These are phyloP conservation scores for Globisporangium paroecandrum DNA, from an alignment of 352 stramenopile genomes.

Conservation along the genomic window DNA sequence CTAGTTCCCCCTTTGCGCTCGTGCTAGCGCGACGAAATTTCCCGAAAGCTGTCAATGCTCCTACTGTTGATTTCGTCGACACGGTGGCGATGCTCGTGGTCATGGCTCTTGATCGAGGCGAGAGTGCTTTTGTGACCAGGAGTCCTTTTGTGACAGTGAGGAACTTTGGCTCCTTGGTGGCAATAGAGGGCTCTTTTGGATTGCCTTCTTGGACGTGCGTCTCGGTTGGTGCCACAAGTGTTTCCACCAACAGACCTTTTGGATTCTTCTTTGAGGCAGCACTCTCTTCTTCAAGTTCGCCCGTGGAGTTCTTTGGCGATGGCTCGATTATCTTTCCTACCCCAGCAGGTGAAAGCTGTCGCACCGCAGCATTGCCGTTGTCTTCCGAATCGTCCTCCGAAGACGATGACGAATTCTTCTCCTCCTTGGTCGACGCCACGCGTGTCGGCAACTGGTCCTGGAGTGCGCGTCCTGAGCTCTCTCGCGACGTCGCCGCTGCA, in stretches of 20 bases:
- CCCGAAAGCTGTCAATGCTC: constrained; percentile 35
- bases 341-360: neutral
- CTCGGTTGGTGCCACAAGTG: neutral
- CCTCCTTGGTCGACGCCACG: constrained; percentile 9
- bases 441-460: neutral
- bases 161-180: constrained; percentile 15
- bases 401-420: constrained; percentile 8
- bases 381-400: constrained; percentile 1
- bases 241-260: neutral
- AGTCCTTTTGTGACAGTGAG: constrained; percentile 11
- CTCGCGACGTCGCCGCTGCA: neutral
- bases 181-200: neutral
- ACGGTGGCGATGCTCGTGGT: neutral
- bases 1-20: constrained; percentile 6
- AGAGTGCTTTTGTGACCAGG: constrained; percentile 2
- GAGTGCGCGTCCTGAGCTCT: neutral
- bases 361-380: neutral
- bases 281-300: neutral
- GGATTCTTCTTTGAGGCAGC: neutral
- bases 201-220: neutral
- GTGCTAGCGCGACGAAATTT: constrained; percentile 44
- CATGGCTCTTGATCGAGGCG: constrained; percentile 3
- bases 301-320: neutral
- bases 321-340: neutral
- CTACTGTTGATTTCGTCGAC: neutral